Evolutionary conservation across 176 grass and related monocot genomes (phyloP).

Genomic region (Zoysia japonica): DNA sequence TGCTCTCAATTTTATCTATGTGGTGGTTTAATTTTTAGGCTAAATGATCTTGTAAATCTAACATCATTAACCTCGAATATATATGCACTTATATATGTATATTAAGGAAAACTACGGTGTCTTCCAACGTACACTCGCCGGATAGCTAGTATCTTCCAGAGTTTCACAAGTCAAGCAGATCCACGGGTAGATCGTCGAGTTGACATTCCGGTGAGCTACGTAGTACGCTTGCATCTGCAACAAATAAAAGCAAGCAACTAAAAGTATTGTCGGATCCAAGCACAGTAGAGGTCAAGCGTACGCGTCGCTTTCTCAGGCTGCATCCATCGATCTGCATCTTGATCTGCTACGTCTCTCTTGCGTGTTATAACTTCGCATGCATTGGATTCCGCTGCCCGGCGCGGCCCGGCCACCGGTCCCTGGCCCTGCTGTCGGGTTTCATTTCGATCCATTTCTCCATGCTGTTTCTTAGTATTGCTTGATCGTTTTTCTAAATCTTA

Average conservation of each 20-base stretch:
- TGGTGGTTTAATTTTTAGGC: no score
- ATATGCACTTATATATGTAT: no score
- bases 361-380: not conserved
- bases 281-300: constrained; percentile 4
- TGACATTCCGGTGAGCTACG: constrained; percentile 23
- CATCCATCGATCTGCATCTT: not conserved
- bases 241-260: not conserved
- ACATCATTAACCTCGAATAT: no score
- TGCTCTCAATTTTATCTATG: no score
- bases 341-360: no score
- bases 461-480: no score
- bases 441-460: not conserved
- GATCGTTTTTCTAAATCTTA: not conserved
- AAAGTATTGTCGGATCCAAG: constrained; percentile 7
- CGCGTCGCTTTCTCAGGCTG: constrained; percentile 38
- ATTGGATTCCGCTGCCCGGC: constrained; percentile 43
- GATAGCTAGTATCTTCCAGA: no score
- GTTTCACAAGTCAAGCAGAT: not conserved
- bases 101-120: no score
- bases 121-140: no score
- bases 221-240: not conserved
- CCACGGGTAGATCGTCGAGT: constrained; percentile 21
- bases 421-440: constrained; percentile 8
- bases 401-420: no score
- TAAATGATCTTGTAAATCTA: no score